Conservation (phyloP, 441 rosid species). For the Syzygium malaccense region DNA sequence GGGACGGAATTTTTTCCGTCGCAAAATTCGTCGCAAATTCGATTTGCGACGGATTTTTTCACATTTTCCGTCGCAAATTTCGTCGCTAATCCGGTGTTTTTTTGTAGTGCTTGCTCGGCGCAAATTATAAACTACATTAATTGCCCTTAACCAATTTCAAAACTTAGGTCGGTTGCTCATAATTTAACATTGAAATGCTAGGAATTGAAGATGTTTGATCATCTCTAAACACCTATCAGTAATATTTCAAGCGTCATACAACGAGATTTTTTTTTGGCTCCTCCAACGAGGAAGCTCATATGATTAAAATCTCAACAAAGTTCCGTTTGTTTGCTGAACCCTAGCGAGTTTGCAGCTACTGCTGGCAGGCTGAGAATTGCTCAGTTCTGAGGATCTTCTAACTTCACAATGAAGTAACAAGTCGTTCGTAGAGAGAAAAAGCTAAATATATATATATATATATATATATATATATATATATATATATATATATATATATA, state of each 20-base stretch:
- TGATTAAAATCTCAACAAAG: neutral
- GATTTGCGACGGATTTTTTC: too few relatives aligned
- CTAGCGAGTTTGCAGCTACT: neutral
- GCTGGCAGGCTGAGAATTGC: neutral
- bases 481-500: neutral
- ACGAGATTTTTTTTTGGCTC: neutral
- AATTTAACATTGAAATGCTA: neutral
- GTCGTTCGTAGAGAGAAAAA: neutral
- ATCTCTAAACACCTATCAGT: neutral
- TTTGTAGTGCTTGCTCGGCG: neutral
- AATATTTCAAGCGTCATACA: neutral
- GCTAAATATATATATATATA: neutral
- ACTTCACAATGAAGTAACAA: neutral
- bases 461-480: neutral
- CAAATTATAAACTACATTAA: neutral
- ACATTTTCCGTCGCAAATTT: too few relatives aligned
- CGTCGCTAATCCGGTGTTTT: too few relatives aligned
- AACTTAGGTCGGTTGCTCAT: neutral
- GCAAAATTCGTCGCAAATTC: too few relatives aligned
- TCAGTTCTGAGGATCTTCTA: neutral
- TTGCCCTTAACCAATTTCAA: neutral
- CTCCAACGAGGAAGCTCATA: neutral
- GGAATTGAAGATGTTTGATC: neutral
- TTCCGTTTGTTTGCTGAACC: neutral
- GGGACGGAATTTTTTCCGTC: too few relatives aligned